Base-by-base conservation (phyloP, 495 filamentous ascomycete species). In the Astrothelium subdiscretum region DNA sequence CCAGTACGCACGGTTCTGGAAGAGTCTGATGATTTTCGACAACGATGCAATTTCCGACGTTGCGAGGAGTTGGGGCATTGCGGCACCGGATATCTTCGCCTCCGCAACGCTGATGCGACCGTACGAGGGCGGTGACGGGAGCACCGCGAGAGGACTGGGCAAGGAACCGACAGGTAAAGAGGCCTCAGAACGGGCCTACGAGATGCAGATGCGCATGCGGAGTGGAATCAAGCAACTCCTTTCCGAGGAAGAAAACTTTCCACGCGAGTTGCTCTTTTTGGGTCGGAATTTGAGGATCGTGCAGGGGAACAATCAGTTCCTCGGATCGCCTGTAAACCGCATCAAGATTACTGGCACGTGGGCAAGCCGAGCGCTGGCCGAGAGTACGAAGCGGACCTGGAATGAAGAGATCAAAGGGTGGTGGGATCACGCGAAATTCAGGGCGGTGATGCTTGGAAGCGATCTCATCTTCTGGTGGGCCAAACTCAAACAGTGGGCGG, bases 271-370 rank as follows among this genome's bases (percentile, higher is more conserved):
- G 57, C 84, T 98, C 68, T 98, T 98, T 75, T 91, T 98, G 69
- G 92, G 91, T 1, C 84, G 94, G 5, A 97, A 96, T 70, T 82
- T 98, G 77, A 85, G 94, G 24, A 98, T 98, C 69, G 92, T 97
- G 11, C 87, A 89, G 71, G 85, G 77, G 0, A 89, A 89, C 70
- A 89, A 89, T 67, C 86, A 88, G 66, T 92, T 86, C 74, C 82
- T 98, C 27, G 92, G 94, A 48, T 91, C 88, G 0, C 94, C 94
- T 0, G 91, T 98, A 18, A 98, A 98, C 71, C 77, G 94, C 1
- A 85, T 98, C 66, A 97, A 96, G 77, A 91, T 96, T 68, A 96
- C 92, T 38, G 92, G 91, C 15, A 79, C 80, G 42, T 97, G 94
- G 94, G 94, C 94, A 0, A 88, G 83, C 42, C 77, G 88, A 11